Conservation (phyloP, 768 basidiomycete genomes). For the Lactarius hengduanensis region DNA sequence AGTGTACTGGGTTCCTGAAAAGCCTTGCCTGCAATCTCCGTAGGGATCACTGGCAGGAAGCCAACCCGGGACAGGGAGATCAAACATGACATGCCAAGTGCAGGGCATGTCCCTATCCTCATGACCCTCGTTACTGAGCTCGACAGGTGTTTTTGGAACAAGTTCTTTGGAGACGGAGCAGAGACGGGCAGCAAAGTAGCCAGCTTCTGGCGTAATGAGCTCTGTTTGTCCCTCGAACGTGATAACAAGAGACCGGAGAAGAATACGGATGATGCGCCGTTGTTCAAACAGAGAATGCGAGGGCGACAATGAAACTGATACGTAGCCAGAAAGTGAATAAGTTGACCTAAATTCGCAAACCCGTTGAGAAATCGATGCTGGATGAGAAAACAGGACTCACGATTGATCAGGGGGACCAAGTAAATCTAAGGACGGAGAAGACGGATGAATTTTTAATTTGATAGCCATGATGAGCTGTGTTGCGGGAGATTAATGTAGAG, state of each 20-base stretch:
- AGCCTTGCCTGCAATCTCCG: conserved; percentile 43
- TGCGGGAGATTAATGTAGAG: neutral
- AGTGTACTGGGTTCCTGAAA: conserved; percentile 59
- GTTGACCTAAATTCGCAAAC: conserved; percentile 54
- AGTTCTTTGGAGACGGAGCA: conserved; percentile 67
- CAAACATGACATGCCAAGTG: conserved; percentile 77
- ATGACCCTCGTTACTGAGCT: conserved; percentile 62
- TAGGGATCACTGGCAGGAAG: conserved; percentile 57
- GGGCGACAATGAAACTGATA: conserved; percentile 62
- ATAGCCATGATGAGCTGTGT: conserved; percentile 54
- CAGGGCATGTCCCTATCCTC: conserved; percentile 56
- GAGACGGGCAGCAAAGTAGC: conserved; percentile 69
- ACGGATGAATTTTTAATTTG: conserved; percentile 61
- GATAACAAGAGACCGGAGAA: conserved; percentile 68
- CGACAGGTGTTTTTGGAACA: conserved; percentile 49
- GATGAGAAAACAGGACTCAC: conserved; percentile 44
- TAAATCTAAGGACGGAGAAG: conserved; percentile 59
- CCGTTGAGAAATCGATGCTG: conserved; percentile 11
- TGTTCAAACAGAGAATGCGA: conserved; percentile 56
- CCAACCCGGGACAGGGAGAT: conserved; percentile 88
- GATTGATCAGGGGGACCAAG: conserved; percentile 62
- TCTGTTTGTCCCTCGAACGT: conserved; percentile 89
- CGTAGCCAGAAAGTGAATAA: conserved; percentile 84
- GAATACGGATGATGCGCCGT: conserved; percentile 47
- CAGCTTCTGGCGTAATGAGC: conserved; percentile 56